Percentiles rank a stretch among this genome's conserved stretches.
Evolutionary conservation across 345 rosid species (phyloP).

Genomic region (Corchorus olitorius): DNA sequence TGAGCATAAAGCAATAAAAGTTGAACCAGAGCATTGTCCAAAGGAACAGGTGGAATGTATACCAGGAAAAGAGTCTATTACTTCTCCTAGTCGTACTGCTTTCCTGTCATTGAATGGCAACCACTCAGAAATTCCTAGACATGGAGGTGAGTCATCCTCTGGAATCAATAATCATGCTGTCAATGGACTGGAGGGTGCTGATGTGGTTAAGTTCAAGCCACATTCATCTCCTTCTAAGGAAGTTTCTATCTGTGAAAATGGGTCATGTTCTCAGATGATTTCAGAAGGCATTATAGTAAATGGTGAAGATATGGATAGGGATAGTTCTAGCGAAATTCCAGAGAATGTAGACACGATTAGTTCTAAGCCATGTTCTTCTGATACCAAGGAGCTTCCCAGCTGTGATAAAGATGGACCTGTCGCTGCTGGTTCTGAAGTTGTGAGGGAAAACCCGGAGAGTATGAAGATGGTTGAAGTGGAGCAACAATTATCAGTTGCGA

Average conservation of each 20-base stretch:
- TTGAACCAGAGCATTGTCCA: constrained; percentile 30
- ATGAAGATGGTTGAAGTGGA: neutral
- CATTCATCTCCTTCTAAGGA: constrained; percentile 24
- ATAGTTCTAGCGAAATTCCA: constrained; percentile 20
- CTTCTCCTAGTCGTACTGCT: constrained; percentile 13
- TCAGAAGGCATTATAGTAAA: constrained; percentile 20
- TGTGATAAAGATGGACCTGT: constrained; percentile 5
- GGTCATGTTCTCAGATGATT: constrained; percentile 9
- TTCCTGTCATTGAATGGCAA: constrained; percentile 22
- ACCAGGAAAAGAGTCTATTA: constrained; percentile 17
- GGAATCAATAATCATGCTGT: constrained; percentile 22
- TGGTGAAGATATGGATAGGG: constrained; percentile 4
- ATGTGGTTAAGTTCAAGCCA: constrained; percentile 26
- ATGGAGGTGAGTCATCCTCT: constrained; percentile 28
- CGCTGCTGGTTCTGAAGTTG: constrained; percentile 12
- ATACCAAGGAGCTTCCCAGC: constrained; percentile 1
- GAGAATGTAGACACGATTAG: constrained; percentile 8
- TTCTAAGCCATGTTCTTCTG: constrained; percentile 17
- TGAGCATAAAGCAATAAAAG: constrained; percentile 16
- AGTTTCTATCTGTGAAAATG: constrained; percentile 3
- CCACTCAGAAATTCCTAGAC: constrained; percentile 31
- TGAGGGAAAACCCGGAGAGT: constrained; percentile 9
- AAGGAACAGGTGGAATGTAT: constrained; percentile 34
- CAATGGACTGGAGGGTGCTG: constrained; percentile 17
- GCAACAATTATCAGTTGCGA: neutral